Conservation (phyloP, 2,329 filamentous ascomycete species). For the Blumeriella jaapii region DNA sequence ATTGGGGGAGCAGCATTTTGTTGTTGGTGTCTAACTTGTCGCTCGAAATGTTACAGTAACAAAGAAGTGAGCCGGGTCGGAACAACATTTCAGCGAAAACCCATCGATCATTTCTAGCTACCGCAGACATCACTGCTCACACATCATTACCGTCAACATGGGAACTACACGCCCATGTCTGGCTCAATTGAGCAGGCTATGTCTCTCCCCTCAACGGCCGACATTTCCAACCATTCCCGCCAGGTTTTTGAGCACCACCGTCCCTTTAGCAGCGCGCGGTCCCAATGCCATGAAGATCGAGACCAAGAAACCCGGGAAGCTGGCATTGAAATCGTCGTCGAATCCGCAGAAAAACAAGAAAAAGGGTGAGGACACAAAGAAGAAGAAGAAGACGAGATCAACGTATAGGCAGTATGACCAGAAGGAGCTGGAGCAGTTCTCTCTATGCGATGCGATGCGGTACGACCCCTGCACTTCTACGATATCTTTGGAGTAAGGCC, state of each 20-base stretch:
- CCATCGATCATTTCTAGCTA: conserved; percentile 5
- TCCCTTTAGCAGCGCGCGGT: conserved; percentile 9
- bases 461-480: conserved; percentile 30
- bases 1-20: conserved; percentile 34
- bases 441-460: conserved; percentile 89
- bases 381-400: conserved; percentile 26
- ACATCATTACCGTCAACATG: conserved; percentile 16
- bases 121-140: not conserved
- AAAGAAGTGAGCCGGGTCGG: not conserved
- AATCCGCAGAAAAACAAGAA: conserved; percentile 24
- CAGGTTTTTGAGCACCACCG: conserved; percentile 18
- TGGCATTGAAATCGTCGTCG: conserved; percentile 3
- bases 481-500: no score
- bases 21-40: not conserved
- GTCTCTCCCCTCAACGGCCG: conserved; percentile 12
- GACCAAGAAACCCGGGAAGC: conserved; percentile 15
- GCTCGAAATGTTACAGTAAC: not conserved
- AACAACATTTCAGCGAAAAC: no score
- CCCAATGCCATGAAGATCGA: conserved; percentile 10
- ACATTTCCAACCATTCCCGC: conserved; percentile 8
- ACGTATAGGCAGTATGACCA: conserved; percentile 28
- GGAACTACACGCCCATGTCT: conserved; percentile 22
- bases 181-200: conserved; percentile 27
- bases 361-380: conserved; percentile 23
- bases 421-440: conserved; percentile 48